Percentiles rank a stretch among this genome's conserved stretches.
Conservation (phyloP, 106 monocot species). For the Allium fistulosum region DNA sequence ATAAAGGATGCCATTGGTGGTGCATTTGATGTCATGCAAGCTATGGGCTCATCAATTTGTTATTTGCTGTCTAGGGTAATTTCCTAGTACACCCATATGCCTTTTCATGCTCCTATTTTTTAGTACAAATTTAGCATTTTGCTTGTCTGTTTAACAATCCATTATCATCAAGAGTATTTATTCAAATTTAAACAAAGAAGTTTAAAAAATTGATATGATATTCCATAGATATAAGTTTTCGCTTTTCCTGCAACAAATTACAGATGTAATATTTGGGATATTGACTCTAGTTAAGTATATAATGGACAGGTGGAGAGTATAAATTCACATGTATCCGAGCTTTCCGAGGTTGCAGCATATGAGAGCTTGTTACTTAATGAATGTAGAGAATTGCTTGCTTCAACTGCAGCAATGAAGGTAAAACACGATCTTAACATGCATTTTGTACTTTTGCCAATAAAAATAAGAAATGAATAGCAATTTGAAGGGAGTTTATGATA, state of each 20-base stretch:
- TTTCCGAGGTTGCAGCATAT: constrained; percentile 33
- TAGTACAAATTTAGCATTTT: too few species aligned
- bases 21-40: constrained; percentile 17
- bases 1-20: constrained; percentile 16
- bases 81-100: neutral
- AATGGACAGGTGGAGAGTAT: constrained; percentile 41
- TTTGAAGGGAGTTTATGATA: too few species aligned
- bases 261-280: too few species aligned
- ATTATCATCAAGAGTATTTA: too few species aligned
- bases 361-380: constrained; percentile 64
- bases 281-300: neutral
- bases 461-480: neutral
- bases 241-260: too few species aligned
- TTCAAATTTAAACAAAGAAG: too few species aligned
- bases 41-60: constrained; percentile 16
- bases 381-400: constrained; percentile 58
- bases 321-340: constrained; percentile 41
- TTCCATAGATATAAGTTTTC: too few species aligned
- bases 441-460: neutral
- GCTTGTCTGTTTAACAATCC: too few species aligned
- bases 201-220: too few species aligned
- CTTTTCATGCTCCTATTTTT: too few species aligned
- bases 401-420: constrained; percentile 67
- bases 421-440: neutral
- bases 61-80: constrained; percentile 15